Percentiles rank a stretch among this genome's conserved stretches.
Evolutionary conservation across 805 yeast genomes (phyloP).

Genomic region (Saccharomycopsis olivae): DNA sequence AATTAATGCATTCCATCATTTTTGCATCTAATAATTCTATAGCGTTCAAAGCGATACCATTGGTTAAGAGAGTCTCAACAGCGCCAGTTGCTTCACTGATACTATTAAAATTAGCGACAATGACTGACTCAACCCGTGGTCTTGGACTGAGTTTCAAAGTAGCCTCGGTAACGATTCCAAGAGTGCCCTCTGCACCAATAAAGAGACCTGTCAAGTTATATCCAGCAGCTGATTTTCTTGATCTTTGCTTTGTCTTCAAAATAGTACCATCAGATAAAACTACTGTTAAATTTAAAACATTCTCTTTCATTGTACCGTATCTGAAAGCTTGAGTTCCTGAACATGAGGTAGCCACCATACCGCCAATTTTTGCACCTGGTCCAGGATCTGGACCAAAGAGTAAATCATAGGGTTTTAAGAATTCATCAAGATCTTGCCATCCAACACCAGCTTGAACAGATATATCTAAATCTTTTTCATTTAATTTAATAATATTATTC

Average conservation of each 20-base stretch:
- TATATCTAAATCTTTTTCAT: constrained; percentile 58
- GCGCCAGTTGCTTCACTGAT: constrained; percentile 64
- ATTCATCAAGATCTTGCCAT: constrained; percentile 61
- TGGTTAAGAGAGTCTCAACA: constrained; percentile 48
- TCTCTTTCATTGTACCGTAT: constrained; percentile 75
- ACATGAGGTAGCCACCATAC: constrained; percentile 68
- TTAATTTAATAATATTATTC: constrained; percentile 45
- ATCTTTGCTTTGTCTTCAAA: constrained; percentile 62
- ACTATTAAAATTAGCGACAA: constrained; percentile 56
- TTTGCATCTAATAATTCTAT: constrained; percentile 64
- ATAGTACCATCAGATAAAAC: constrained; percentile 76
- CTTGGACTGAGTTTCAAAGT: constrained; percentile 58
- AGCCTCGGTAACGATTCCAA: constrained; percentile 71
- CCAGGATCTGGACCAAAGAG: constrained; percentile 74
- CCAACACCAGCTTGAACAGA: constrained; percentile 72
- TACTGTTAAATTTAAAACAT: constrained; percentile 56
- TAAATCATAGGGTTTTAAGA: constrained; percentile 35
- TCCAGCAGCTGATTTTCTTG: constrained; percentile 72
- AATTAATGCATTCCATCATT: constrained; percentile 58
- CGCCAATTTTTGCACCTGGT: constrained; percentile 74
- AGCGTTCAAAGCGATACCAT: constrained; percentile 62
- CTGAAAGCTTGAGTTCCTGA: constrained; percentile 74
- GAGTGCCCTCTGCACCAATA: constrained; percentile 70
- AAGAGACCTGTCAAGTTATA: constrained; percentile 68
- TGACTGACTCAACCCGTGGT: constrained; percentile 57